Conservation (phyloP, 257 asterid genomes). For the Solanum ossicruentum region DNA sequence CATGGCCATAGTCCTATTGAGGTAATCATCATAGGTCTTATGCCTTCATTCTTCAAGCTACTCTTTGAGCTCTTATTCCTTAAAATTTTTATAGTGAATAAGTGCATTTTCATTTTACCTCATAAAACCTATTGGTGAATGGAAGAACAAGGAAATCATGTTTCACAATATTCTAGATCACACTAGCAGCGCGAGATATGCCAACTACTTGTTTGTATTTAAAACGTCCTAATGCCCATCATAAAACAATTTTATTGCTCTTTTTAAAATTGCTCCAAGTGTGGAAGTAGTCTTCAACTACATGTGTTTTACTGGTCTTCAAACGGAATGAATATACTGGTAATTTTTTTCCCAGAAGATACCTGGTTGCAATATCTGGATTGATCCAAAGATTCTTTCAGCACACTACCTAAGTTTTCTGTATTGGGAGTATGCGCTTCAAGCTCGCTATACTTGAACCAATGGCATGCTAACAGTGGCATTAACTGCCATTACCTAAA, state of each 20-base stretch:
- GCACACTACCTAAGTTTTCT: background rate
- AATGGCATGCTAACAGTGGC: background rate
- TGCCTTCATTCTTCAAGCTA: background rate
- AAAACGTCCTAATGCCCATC: background rate
- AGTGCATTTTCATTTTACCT: background rate
- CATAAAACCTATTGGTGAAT: background rate
- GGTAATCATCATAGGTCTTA: background rate
- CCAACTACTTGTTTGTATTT: background rate
- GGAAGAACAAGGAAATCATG: background rate
- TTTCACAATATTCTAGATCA: background rate
- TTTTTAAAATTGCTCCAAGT: background rate
- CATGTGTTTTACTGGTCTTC: background rate
- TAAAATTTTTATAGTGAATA: background rate
- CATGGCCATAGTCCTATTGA: background rate
- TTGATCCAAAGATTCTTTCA: too few species aligned
- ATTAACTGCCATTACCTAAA: background rate
- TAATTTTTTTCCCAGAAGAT: background rate
- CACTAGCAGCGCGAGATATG: background rate
- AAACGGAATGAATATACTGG: background rate
- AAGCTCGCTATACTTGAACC: background rate
- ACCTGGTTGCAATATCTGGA: background rate
- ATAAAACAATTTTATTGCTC: background rate
- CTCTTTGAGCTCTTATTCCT: background rate
- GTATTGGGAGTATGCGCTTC: background rate
- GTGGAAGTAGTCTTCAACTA: background rate